phyloP scores from a whole-genome alignment of 2,329 filamentous ascomycete genomes.

The Fusarium camptoceras region DNA sequence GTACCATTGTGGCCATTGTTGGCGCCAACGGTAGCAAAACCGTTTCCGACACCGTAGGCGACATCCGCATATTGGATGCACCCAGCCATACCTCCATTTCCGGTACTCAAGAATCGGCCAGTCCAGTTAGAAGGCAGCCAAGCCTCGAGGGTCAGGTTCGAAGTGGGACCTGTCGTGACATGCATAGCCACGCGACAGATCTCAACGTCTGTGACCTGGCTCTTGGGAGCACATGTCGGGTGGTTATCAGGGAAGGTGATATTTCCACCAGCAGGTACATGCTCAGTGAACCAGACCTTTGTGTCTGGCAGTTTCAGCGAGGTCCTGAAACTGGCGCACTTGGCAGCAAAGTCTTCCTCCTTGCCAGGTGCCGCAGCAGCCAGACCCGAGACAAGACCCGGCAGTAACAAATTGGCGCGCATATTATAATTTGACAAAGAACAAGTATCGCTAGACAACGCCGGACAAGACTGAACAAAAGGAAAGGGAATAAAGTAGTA shows the following conservation, averaged over 20 bases:
- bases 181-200: slow-evolving; percentile 37
- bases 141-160: slow-evolving; percentile 52
- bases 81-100: slow-evolving; percentile 62
- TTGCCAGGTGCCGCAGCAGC: slow-evolving; percentile 9
- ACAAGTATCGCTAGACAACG: not conserved
- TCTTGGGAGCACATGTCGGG: slow-evolving; percentile 26
- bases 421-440: not conserved
- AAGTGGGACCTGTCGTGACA: slow-evolving; percentile 27
- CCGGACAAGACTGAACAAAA: not conserved
- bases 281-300: slow-evolving; percentile 36
- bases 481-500: not conserved
- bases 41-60: slow-evolving; percentile 52
- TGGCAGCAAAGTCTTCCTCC: slow-evolving; percentile 18
- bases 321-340: slow-evolving; percentile 24
- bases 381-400: slow-evolving; percentile 17
- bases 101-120: slow-evolving; percentile 61
- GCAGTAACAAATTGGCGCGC: slow-evolving; percentile 16
- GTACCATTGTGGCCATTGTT: slow-evolving; percentile 54
- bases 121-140: slow-evolving; percentile 62
- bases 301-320: slow-evolving; percentile 34
- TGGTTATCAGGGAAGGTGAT: slow-evolving; percentile 32
- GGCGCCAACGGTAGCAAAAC: slow-evolving; percentile 60
- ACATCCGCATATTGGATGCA: slow-evolving; percentile 57
- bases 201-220: slow-evolving; percentile 28
- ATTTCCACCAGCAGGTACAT: slow-evolving; percentile 27